Evolutionary conservation across 164 flowering plant genomes (phyloP), one percentile per base, ranked within the genome.

Genomic region (Nelumbo lutea): DNA sequence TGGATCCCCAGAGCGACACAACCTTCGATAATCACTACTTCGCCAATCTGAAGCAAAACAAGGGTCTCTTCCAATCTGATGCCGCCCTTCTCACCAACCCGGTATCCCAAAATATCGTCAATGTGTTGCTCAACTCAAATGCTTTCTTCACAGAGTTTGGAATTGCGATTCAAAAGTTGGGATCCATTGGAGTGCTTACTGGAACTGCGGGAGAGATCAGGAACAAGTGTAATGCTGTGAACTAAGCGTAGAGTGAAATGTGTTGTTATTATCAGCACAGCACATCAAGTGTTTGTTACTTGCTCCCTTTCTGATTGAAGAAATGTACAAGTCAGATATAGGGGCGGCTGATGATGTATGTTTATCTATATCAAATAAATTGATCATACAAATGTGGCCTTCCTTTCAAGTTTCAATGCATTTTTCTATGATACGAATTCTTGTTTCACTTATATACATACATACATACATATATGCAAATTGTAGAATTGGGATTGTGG

Each of bases 21-120:
- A 48, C 70, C 7, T 86, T 86, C 15, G 83, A 86, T 48, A 66
- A 38, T 58, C 48, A 69, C 39, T 82, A 79, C 75, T 82, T 47
- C 52, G 39, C 4, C 1, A 59, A 9, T 6, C 65, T 86, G 2
- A 59, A 45, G 3, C 50, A 70, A 3, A 47, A 72, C 40, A 59
- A 68, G 65, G 87, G 90, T 2, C 72, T 84, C 0, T 83, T 86
- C 60, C 61, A 43, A 47, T 84, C 87, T 0, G 87, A 84, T 53
- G 85, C 90, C 0, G 80, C 85, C 0, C 82, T 84, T 1, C 68
- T 81, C 44, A 81, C 80, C 0, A 59, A 81, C 60, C 11, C 0
- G 1, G 27, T 1, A 1, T 44, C 88, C 0, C 60, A 43, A 0
- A 44, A 9, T 0, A 6, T 76, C 13, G 82, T 68, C 11, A 27